A percentile compares a stretch with the other conserved stretches of the same genome.
phyloP scores from a whole-genome alignment of 2,329 filamentous ascomycete genomes.

The Aspergillus arachidicola region DNA sequence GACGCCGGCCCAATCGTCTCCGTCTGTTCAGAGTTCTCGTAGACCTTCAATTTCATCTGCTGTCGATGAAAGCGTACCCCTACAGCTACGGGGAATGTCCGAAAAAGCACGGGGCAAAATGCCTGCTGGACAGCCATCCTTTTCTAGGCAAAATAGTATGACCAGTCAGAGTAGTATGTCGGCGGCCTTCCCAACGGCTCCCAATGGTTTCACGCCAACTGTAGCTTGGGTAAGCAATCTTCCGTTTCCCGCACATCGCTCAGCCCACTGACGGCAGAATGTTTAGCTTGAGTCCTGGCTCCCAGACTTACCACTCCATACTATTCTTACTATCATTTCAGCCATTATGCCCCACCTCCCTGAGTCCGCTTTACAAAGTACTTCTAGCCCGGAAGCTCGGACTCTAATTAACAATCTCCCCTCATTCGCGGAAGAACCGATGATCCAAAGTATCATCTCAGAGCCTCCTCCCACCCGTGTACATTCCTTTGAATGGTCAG shows the following conservation, averaged over 20 bases:
- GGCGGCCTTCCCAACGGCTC: slow-evolving; percentile 57
- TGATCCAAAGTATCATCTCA: slow-evolving; percentile 65
- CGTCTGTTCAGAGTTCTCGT: slow-evolving; percentile 57
- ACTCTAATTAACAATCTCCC: slow-evolving; percentile 47
- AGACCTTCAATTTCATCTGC: slow-evolving; percentile 70
- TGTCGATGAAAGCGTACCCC: slow-evolving; percentile 76
- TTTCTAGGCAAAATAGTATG: slow-evolving; percentile 88
- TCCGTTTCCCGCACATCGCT: neutral
- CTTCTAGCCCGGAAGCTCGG: slow-evolving; percentile 42
- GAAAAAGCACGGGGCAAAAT: slow-evolving; percentile 97
- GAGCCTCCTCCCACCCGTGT: slow-evolving; percentile 75
- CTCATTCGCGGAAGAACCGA: slow-evolving; percentile 52
- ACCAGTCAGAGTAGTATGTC: slow-evolving; percentile 74
- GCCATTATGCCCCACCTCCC: slow-evolving; percentile 55
- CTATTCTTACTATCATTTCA: slow-evolving; percentile 75
- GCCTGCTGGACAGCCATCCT: slow-evolving; percentile 78
- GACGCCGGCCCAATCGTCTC: slow-evolving; percentile 61
- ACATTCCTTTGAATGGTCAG: slow-evolving; percentile 93
- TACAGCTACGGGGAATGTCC: slow-evolving; percentile 87
- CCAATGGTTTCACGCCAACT: slow-evolving; percentile 71
- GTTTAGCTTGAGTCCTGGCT: slow-evolving; percentile 84
- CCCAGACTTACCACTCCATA: slow-evolving; percentile 86
- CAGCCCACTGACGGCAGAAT: slow-evolving; percentile 19
- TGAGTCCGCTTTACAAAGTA: slow-evolving; percentile 48
- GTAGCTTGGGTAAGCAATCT: slow-evolving; percentile 64